phyloP scores from a whole-genome alignment of 75 land plant genomes.

The Sequoiadendron giganteum region DNA sequence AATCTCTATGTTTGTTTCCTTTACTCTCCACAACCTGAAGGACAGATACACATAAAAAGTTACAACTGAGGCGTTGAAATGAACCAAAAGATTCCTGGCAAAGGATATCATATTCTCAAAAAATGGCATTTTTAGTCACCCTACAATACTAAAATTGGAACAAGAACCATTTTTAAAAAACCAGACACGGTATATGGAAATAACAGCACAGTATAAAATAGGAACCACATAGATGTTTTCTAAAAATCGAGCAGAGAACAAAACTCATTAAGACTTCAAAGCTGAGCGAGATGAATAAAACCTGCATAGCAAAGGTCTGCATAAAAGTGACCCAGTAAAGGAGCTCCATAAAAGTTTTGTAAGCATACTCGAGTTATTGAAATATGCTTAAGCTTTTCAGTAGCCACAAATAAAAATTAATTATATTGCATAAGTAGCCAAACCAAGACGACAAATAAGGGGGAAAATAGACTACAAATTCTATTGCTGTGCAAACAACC shows the following conservation, averaged over 20 bases:
- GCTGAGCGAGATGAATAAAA: not conserved
- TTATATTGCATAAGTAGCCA: not conserved
- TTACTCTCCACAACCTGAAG: conserved; percentile 95
- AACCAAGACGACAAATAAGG: not conserved
- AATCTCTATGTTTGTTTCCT: conserved; percentile 95
- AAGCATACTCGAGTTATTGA: not conserved
- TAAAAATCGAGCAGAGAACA: not conserved
- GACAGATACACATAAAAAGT: not conserved
- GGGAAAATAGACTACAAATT: too few species aligned
- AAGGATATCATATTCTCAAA: not conserved
- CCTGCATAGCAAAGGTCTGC: not conserved
- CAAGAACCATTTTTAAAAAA: not conserved
- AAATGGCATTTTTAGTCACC: not conserved
- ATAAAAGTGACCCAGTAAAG: not conserved
- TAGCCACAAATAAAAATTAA: not conserved
- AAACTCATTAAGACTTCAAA: not conserved
- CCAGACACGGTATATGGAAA: not conserved
- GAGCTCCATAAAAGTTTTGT: not conserved
- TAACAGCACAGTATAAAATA: not conserved
- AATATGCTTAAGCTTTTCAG: too few species aligned
- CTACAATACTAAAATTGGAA: not conserved
- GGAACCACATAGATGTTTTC: not conserved
- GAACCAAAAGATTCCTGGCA: not conserved
- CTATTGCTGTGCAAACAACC: too few species aligned
- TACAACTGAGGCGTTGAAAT: not conserved